Evolutionary conservation across 2,329 filamentous ascomycete genomes (phyloP).

Genomic region (Ascochyta koolunga): DNA sequence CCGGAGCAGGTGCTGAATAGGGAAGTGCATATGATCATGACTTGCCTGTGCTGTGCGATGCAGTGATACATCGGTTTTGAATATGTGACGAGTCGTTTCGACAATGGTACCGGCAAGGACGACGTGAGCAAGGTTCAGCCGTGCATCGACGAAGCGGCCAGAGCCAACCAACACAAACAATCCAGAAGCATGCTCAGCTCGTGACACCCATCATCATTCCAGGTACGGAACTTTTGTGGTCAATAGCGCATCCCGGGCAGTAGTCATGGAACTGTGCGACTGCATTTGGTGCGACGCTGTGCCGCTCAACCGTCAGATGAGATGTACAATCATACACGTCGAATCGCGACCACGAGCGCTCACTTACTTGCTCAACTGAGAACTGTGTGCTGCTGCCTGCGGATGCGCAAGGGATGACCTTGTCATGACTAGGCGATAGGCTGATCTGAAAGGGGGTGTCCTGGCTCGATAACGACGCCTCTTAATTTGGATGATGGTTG

Average conservation of each 20-base stretch:
- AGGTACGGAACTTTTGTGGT: conserved; percentile 9
- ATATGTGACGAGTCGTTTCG: conserved; percentile 5
- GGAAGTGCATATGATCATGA: conserved; percentile 9
- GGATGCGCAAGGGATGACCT: conserved; percentile 1
- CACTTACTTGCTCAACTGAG: neutral
- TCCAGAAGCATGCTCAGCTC: conserved; percentile 12
- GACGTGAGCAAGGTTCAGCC: conserved; percentile 1
- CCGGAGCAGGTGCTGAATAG: conserved; percentile 9
- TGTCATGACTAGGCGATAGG: conserved; percentile 1
- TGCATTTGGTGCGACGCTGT: conserved; percentile 3
- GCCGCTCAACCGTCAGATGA: neutral
- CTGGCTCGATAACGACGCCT: conserved; percentile 21
- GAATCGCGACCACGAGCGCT: neutral
- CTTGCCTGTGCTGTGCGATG: conserved; percentile 8
- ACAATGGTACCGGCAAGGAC: neutral
- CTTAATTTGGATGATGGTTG: conserved; percentile 21
- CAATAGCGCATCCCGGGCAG: conserved; percentile 15
- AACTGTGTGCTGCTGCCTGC: conserved; percentile 5
- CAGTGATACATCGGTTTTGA: conserved; percentile 9
- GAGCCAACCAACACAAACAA: conserved; percentile 5
- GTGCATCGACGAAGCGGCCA: neutral
- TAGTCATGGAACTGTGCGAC: conserved; percentile 8
- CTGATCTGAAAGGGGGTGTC: conserved; percentile 15
- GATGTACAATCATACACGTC: conserved; percentile 3
- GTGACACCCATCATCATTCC: conserved; percentile 20